Evolutionary conservation across 345 rosid species (phyloP), one percentile per base, ranked within the genome.

Genomic region (Acer campestre): DNA sequence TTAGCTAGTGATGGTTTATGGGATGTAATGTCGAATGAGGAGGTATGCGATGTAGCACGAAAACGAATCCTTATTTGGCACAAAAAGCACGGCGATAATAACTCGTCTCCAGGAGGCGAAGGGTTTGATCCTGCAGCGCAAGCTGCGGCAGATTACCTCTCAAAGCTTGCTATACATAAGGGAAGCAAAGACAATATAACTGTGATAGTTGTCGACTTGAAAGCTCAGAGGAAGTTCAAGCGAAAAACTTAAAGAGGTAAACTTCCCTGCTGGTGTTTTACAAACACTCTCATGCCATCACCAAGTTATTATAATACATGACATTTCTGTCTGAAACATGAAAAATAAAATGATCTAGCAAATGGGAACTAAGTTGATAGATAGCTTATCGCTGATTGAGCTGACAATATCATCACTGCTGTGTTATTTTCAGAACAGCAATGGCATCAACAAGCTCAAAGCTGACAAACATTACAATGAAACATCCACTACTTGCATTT

Each of bases 171-270:
- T 61, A 85, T 91, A 49, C 89, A 86, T 2, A 89, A 73, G 75
- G 98, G 98, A 80, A 91, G 98, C 90, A 85, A 89, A 81, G 98
- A 90, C 85, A 91, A 94, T 55, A 90, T 91, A 53, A 90, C 88
- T 61, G 96, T 92, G 17, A 82, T 89, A 49, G 93, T 89, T 14
- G 88, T 92, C 44, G 96, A 92, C 83, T 76, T 92, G 51, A 94
- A 91, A 86, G 86, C 91, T 71, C 89, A 79, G 42, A 84, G 98
- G 67, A 89, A 88, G 70, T 86, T 85, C 48, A 89, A 85, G 88
- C 85, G 80, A 79, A 88, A 82, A 75, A 14, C 83, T 40, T 13
- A n/a, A 76, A 76, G 64, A 58, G 66, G 11, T 83, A 67, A 79
- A 51, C n/a, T 20, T 53, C n/a, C n/a, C 51, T 11, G 27, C 18